phyloP scores from a whole-genome alignment of 176 grass and related monocot genomes.

The Lolium rigidum region DNA sequence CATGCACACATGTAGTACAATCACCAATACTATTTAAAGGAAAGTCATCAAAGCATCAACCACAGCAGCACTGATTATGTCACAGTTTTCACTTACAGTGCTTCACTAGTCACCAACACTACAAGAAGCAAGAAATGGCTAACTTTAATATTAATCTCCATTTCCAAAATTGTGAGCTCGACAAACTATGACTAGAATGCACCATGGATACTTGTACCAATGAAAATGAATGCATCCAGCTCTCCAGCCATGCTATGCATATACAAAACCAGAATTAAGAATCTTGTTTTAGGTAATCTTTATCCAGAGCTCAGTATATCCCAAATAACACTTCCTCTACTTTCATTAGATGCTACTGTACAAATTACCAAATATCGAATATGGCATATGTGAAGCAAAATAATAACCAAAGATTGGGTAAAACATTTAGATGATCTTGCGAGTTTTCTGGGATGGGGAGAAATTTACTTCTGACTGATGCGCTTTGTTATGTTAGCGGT shows the following conservation, averaged over 20 bases:
- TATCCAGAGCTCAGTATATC: slow-evolving; percentile 10
- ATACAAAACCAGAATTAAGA: neutral
- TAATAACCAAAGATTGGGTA: neutral
- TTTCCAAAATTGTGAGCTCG: slow-evolving; percentile 4
- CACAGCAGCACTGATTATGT: neutral
- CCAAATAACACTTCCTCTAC: neutral
- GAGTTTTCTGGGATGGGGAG: neutral
- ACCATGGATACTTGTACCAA: neutral
- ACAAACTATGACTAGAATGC: slow-evolving; percentile 22
- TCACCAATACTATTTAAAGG: slow-evolving; percentile 24
- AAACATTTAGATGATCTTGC: neutral
- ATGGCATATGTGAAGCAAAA: neutral
- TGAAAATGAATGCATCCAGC: slow-evolving; percentile 1
- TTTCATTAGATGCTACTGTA: neutral
- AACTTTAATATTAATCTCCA: slow-evolving; percentile 25
- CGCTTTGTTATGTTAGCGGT: neutral
- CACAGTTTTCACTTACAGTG: slow-evolving; percentile 3
- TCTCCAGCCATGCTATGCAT: neutral
- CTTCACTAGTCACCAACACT: slow-evolving; percentile 22
- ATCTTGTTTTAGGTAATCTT: neutral
- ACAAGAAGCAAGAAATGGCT: neutral
- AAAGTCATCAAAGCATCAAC: slow-evolving; percentile 1
- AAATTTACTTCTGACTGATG: neutral
- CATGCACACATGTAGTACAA: neutral
- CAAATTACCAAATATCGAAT: slow-evolving; percentile 32